Evolutionary conservation across 2,329 filamentous ascomycete species (phyloP), one percentile per base, ranked within the genome.

Genomic region (Cercospora zeae-maydis): DNA sequence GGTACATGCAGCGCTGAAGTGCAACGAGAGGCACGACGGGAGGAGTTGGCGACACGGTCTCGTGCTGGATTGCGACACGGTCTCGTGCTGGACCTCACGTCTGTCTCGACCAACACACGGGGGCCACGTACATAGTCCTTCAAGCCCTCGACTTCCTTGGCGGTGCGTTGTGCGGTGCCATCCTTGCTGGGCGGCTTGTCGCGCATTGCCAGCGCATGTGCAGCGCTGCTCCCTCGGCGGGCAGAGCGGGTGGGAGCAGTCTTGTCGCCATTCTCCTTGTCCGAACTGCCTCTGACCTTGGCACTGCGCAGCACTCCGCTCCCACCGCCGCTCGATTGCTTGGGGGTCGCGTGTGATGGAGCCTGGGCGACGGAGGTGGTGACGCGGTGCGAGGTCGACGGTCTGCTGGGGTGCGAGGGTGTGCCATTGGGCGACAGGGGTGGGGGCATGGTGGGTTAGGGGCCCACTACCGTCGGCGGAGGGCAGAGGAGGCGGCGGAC

Each of bases 91-190:
- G 42, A 62, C 63, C 58, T 59, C 60, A 68, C 63, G 37, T 37
- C 51, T 30, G 39, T 37, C 51, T 30, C 34, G 19, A 54, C 19
- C 45, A 27, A 58, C 36, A n/a, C 14, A 11, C 16, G 24, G 3
- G 34, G 39, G 30, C 33, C 54, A 86, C 86, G 71, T 83, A 90
- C 88, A 75, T 90, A 93, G 78, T 93, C 90, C 78, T 89, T 91
- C 73, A 93, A 77, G 21, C 89, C 90, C 2, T 88, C 78, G 37
- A 82, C 88, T 75, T 92, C 90, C 75, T 92, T 90, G 62, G 91
- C 80, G 5, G 88, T 86, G 68, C 89, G 86, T 67, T 87, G 84
- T 37, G 80, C 83, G 69, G 85, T 85, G 24, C 89, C 82, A 72
- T 83, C 83, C 67, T 73, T 73, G 63, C 70, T 72, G 21, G 70